A percentile compares a stretch with the other conserved stretches of the same genome.
phyloP scores from a whole-genome alignment of 164 flowering plant species.

The Stephania japonica region DNA sequence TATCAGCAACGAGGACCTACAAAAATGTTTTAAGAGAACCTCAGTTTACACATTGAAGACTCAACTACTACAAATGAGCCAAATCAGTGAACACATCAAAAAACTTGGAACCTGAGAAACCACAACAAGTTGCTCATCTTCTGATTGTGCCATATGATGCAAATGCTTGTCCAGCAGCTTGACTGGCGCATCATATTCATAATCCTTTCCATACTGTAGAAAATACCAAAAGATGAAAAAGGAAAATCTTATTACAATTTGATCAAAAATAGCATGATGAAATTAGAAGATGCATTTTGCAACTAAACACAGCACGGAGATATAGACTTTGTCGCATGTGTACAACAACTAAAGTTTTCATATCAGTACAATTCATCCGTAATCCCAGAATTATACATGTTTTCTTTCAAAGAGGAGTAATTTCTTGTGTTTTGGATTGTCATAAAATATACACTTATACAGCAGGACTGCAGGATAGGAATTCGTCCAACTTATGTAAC shows the following conservation, averaged over 20 bases:
- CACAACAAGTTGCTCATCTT: conserved; percentile 83
- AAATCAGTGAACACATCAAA: neutral
- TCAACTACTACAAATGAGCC: neutral
- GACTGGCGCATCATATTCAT: conserved; percentile 81
- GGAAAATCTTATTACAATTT: no score
- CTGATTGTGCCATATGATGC: conserved; percentile 70
- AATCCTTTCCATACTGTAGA: conserved; percentile 78
- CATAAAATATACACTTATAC: no score
- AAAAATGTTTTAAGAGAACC: conserved; percentile 7
- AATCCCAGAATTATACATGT: neutral
- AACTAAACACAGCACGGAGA: neutral
- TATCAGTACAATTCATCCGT: neutral
- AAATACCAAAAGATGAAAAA: neutral
- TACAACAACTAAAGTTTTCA: neutral
- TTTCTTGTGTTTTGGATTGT: neutral
- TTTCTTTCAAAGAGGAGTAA: neutral
- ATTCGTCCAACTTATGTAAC: neutral
- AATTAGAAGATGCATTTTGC: neutral
- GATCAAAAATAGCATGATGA: neutral
- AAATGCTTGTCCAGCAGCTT: conserved; percentile 78
- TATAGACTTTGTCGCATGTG: neutral
- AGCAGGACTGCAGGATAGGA: neutral
- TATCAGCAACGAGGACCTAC: conserved; percentile 86
- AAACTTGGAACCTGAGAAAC: conserved; percentile 67
- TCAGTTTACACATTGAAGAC: neutral